Evolutionary conservation across 306 rosid genomes (phyloP).

Genomic region (Senna tora): DNA sequence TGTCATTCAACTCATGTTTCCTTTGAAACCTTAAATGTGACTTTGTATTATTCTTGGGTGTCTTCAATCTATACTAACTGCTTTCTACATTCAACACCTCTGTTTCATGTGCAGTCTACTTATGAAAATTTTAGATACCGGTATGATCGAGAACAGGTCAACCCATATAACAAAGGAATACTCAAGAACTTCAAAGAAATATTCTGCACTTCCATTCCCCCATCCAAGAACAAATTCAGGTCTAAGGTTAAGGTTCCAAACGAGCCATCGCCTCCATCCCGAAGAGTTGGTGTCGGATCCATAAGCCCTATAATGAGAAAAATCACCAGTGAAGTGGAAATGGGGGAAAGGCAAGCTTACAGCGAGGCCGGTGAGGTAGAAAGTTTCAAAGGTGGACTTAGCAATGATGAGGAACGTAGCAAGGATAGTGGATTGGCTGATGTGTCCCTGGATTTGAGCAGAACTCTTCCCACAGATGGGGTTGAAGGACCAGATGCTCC

Average conservation of each 20-base stretch:
- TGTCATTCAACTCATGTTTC: slow-evolving; percentile 19
- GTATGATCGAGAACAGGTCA: slow-evolving; percentile 53
- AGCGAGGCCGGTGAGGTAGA: slow-evolving; percentile 41
- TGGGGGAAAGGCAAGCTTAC: slow-evolving; percentile 48
- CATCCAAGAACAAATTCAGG: slow-evolving; percentile 69
- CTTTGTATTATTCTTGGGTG: neutral
- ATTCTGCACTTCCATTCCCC: slow-evolving; percentile 63
- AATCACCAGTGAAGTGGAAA: slow-evolving; percentile 46
- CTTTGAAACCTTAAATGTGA: neutral
- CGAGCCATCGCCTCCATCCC: slow-evolving; percentile 40
- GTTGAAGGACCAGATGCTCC: slow-evolving; percentile 42
- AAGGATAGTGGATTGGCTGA: slow-evolving; percentile 47
- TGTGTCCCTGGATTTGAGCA: slow-evolving; percentile 46
- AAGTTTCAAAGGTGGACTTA: slow-evolving; percentile 39
- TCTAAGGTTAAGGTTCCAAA: slow-evolving; percentile 55
- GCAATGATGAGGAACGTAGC: slow-evolving; percentile 38
- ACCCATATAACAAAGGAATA: slow-evolving; percentile 64
- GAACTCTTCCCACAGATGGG: slow-evolving; percentile 43
- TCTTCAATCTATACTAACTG: neutral
- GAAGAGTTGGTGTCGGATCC: slow-evolving; percentile 37
- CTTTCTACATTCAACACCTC: slow-evolving; percentile 11
- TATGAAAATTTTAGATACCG: slow-evolving; percentile 79
- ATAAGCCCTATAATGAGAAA: slow-evolving; percentile 52
- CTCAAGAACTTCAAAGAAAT: slow-evolving; percentile 54
- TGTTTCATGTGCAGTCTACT: slow-evolving; percentile 62